These are phyloP conservation scores for Lyophyllum semitale DNA, from an alignment of 768 basidiomycete genomes.

Conservation along the genomic window DNA sequence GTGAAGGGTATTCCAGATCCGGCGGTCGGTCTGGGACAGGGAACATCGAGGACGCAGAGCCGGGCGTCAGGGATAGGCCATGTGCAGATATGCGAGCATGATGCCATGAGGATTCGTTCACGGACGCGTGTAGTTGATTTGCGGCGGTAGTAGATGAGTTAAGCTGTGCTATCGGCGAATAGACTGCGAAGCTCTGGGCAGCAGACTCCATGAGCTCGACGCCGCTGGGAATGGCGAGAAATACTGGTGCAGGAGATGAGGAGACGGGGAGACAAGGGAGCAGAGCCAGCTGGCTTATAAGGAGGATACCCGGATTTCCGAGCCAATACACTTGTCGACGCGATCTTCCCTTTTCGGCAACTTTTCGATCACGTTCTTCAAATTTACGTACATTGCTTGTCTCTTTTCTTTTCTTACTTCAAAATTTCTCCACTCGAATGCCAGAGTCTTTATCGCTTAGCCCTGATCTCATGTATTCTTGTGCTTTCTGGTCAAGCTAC, in stretches of 20 bases:
- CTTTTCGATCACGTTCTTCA: conserved; percentile 11
- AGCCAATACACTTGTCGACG: conserved; percentile 17
- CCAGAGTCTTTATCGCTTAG: neutral
- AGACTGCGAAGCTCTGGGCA: conserved; percentile 12
- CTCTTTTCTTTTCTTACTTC: conserved; percentile 1
- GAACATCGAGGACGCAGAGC: conserved; percentile 17
- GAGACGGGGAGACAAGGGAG: neutral
- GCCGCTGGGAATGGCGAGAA: neutral
- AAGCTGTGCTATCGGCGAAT: conserved; percentile 10
- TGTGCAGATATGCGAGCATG: conserved; percentile 11
- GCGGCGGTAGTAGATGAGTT: conserved; percentile 2
- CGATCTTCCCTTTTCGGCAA: conserved; percentile 20
- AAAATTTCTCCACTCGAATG: neutral
- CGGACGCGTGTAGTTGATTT: conserved; percentile 26
- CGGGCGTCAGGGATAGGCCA: conserved; percentile 11
- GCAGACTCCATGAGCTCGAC: conserved; percentile 13
- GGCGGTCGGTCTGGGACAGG: conserved; percentile 24
- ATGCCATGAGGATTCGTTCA: conserved; percentile 17
- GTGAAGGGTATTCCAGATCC: conserved; percentile 40
- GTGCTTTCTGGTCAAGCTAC: neutral
- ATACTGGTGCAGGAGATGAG: neutral
- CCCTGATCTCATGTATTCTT: neutral
- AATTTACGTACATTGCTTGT: too few relatives aligned
- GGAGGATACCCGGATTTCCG: conserved; percentile 15
- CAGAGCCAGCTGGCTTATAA: conserved; percentile 17